Conservation (phyloP, 202 grass and related monocot genomes). For the Panicum hallii region DNA sequence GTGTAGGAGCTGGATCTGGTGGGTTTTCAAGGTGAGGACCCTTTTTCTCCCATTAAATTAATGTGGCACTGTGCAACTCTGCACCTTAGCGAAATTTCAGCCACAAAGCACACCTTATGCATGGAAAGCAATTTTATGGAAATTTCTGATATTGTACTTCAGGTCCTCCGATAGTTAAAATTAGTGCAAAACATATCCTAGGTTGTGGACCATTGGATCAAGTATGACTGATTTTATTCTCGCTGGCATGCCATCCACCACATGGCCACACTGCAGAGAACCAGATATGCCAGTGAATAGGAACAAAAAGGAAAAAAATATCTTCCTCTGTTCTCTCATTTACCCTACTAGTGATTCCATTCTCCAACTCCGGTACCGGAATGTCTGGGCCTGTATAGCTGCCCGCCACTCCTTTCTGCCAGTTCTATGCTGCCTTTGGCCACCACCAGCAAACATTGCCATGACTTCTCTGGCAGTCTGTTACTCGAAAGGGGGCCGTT, state of each 20-base stretch:
- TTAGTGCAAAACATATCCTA: background rate
- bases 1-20: slow-evolving; percentile 87
- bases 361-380: background rate
- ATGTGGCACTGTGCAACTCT: background rate
- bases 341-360: background rate
- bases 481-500: background rate
- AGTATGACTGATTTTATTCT: background rate
- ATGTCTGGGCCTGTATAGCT: background rate
- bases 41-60: background rate
- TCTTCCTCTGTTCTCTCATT: background rate
- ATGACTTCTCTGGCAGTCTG: background rate
- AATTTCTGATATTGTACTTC: background rate
- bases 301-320: background rate
- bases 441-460: background rate
- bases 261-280: background rate
- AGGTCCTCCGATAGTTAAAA: background rate
- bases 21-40: slow-evolving; percentile 83
- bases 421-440: background rate
- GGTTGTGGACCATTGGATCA: background rate
- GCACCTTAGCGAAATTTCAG: background rate
- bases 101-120: slow-evolving; percentile 15
- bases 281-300: background rate
- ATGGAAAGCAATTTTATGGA: slow-evolving; percentile 20
- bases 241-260: background rate
- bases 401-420: background rate